Evolutionary conservation across 2,329 filamentous ascomycete species (phyloP).

Genomic region (Chaetomium sp.): DNA sequence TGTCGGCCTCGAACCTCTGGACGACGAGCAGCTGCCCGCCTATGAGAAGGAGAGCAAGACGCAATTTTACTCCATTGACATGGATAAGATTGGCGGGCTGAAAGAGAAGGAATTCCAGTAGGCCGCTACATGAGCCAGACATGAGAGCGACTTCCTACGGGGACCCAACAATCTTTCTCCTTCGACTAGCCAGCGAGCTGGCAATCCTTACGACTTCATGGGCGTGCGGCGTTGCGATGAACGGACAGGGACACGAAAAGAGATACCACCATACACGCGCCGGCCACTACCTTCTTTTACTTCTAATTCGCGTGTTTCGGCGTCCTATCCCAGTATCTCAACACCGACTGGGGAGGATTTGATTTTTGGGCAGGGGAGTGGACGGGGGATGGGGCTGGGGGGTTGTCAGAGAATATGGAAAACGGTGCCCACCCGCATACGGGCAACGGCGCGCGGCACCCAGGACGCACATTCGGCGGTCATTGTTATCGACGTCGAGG

Average conservation of each 20-base stretch:
- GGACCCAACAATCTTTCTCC: not conserved
- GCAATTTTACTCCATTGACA: constrained; percentile 90
- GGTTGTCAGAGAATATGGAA: not conserved
- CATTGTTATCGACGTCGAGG: constrained; percentile 10
- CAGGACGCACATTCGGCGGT: constrained; percentile 22
- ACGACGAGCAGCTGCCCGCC: constrained; percentile 77
- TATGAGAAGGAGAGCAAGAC: constrained; percentile 80
- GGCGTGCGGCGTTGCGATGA: constrained; percentile 27
- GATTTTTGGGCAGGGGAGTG: not conserved
- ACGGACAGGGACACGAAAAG: constrained; percentile 25
- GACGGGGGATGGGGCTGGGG: not conserved
- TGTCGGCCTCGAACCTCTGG: constrained; percentile 85
- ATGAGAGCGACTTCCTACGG: constrained; percentile 1
- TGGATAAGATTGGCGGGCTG: constrained; percentile 89
- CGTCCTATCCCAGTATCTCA: constrained; percentile 10
- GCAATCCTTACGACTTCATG: constrained; percentile 27
- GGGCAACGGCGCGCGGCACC: constrained; percentile 15
- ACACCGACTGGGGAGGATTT: constrained; percentile 1
- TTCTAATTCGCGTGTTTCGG: constrained; percentile 20
- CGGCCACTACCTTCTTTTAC: constrained; percentile 12
- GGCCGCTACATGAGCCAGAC: constrained; percentile 8
- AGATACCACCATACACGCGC: constrained; percentile 29
- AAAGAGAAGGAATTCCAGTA: constrained; percentile 74
- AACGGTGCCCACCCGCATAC: constrained; percentile 2
- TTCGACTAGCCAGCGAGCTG: constrained; percentile 15